These are phyloP conservation scores for Raffaelea arxii DNA, from an alignment of 2,329 filamentous ascomycete genomes.

Conservation along the genomic window DNA sequence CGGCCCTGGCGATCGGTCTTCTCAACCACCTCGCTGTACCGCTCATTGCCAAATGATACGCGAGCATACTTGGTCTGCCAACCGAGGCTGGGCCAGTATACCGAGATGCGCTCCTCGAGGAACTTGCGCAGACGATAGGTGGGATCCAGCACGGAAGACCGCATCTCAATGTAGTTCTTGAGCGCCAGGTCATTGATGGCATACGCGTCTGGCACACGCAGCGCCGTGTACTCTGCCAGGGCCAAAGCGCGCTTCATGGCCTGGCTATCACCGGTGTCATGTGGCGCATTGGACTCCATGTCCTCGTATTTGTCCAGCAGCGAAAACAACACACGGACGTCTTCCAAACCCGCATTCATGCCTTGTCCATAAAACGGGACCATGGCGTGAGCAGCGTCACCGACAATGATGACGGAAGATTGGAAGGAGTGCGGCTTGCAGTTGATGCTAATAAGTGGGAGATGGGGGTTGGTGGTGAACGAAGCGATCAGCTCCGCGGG, in stretches of 20 bases:
- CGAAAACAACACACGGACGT: conserved; percentile 80
- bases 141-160: conserved; percentile 68
- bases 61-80: conserved; percentile 90
- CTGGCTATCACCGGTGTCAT: conserved; percentile 15
- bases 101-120: conserved; percentile 74
- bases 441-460: conserved; percentile 89
- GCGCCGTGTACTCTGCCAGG: conserved; percentile 62
- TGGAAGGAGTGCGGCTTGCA: conserved; percentile 79
- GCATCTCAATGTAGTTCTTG: conserved; percentile 91
- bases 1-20: conserved; percentile 60
- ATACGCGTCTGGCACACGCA: conserved; percentile 69
- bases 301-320: conserved; percentile 60
- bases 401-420: conserved; percentile 71
- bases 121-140: conserved; percentile 74
- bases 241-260: conserved; percentile 44
- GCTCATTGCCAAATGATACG: conserved; percentile 87
- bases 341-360: conserved; percentile 94
- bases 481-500: conserved; percentile 59
- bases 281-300: conserved; percentile 11
- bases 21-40: conserved; percentile 73
- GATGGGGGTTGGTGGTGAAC: conserved; percentile 74
- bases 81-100: conserved; percentile 65
- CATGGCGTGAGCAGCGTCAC: conserved; percentile 95
- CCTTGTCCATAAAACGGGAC: conserved; percentile 98
- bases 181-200: conserved; percentile 89